Evolutionary conservation across 805 yeast genomes (phyloP).

Genomic region (Vanderwaltozyma tropicalis): DNA sequence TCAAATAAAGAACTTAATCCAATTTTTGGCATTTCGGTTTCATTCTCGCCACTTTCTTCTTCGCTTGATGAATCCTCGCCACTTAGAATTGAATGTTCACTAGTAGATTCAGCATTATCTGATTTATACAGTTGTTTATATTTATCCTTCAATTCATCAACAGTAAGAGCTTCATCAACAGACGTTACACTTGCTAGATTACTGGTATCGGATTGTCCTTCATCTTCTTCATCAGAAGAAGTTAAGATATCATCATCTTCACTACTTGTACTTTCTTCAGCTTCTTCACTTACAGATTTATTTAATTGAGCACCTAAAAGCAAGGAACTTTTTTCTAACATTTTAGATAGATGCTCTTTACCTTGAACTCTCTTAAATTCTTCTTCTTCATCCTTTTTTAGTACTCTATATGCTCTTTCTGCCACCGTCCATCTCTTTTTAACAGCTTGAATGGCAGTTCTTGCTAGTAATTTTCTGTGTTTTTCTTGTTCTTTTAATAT

Average conservation of each 20-base stretch:
- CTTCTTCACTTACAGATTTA: slow-evolving; percentile 15
- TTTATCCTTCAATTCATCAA: slow-evolving; percentile 35
- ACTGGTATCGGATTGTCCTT: slow-evolving; percentile 9
- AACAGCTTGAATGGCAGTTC: slow-evolving; percentile 72
- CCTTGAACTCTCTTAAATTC: slow-evolving; percentile 73
- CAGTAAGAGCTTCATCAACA: slow-evolving; percentile 26
- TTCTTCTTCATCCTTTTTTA: slow-evolving; percentile 70
- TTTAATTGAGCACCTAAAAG: slow-evolving; percentile 75
- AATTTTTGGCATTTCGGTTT: not conserved
- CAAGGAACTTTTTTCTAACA: slow-evolving; percentile 85
- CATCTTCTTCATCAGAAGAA: slow-evolving; percentile 9
- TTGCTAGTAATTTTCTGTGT: slow-evolving; percentile 58
- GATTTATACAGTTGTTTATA: slow-evolving; percentile 26
- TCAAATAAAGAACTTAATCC: slow-evolving; percentile 1
- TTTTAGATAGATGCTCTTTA: slow-evolving; percentile 75
- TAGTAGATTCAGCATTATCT: slow-evolving; percentile 1
- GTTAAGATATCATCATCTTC: slow-evolving; percentile 11
- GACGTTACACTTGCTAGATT: slow-evolving; percentile 18
- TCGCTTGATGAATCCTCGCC: slow-evolving; percentile 5
- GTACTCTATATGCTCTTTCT: slow-evolving; percentile 61
- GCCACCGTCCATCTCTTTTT: slow-evolving; percentile 88
- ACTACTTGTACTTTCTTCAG: slow-evolving; percentile 5
- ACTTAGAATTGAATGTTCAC: slow-evolving; percentile 3
- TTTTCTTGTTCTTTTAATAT: slow-evolving; percentile 65
- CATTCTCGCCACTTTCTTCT: not conserved